Conservation (phyloP, 176 grass and related monocot genomes). For the Elaeis guineensis region DNA sequence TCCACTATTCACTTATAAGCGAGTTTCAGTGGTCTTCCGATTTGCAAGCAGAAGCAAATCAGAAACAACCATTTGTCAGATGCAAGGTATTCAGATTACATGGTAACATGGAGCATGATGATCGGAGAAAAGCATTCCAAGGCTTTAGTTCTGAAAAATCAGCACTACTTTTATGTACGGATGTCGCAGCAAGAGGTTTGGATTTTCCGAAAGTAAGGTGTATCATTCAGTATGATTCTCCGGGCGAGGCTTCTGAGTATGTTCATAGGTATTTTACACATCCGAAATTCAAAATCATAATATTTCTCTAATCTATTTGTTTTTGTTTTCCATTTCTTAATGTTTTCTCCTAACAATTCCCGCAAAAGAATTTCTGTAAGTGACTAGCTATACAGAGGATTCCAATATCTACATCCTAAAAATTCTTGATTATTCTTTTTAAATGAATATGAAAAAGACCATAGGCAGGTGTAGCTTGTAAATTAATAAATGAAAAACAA, state of each 20-base stretch:
- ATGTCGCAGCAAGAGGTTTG: conserved; percentile 81
- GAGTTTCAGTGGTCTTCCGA: conserved; percentile 50
- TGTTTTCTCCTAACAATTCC: too few relatives aligned
- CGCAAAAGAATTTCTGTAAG: too few relatives aligned
- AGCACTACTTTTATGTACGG: conserved; percentile 79
- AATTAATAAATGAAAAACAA: neutral
- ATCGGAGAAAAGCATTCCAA: conserved; percentile 68
- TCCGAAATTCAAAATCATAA: neutral
- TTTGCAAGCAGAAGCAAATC: conserved; percentile 29
- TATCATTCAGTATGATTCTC: conserved; percentile 97
- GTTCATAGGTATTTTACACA: conserved; percentile 69
- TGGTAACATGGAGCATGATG: conserved; percentile 89
- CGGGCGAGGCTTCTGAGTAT: conserved; percentile 92
- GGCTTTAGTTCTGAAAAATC: conserved; percentile 82
- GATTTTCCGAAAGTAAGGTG: conserved; percentile 88
- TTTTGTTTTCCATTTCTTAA: too few relatives aligned
- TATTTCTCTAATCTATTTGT: too few relatives aligned
- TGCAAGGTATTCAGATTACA: conserved; percentile 76
- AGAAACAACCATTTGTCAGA: conserved; percentile 49
- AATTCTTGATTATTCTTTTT: too few relatives aligned
- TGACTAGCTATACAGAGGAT: too few relatives aligned
- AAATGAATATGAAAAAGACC: too few relatives aligned
- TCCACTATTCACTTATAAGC: conserved; percentile 63
- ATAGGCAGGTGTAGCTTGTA: neutral
- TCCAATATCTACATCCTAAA: too few relatives aligned